Percentiles rank a stretch among this genome's conserved stretches.
Evolutionary conservation across 805 yeast genomes (phyloP).

Genomic region (Candida ipomoeae): DNA sequence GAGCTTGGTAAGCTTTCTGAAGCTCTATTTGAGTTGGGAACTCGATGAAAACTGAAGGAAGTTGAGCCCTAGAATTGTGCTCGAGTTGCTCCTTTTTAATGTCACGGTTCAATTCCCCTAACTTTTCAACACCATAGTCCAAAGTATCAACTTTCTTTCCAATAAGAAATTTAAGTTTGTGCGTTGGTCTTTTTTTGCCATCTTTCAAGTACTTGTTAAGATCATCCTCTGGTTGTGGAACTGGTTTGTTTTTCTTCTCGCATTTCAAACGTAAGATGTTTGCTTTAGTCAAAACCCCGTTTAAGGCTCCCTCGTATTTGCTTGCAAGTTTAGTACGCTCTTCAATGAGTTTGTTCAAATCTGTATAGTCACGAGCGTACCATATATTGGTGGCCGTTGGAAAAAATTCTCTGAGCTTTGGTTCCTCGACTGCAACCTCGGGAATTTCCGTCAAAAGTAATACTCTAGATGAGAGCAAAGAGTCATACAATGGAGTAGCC

Average conservation of each 20-base stretch:
- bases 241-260: slow-evolving; percentile 51
- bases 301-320: slow-evolving; percentile 65
- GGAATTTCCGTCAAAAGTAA: slow-evolving; percentile 69
- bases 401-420: slow-evolving; percentile 52
- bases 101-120: slow-evolving; percentile 66
- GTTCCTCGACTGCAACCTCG: slow-evolving; percentile 43
- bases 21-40: slow-evolving; percentile 83
- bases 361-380: slow-evolving; percentile 60
- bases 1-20: slow-evolving; percentile 84
- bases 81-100: slow-evolving; percentile 55
- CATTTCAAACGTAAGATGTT: slow-evolving; percentile 53
- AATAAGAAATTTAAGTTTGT: slow-evolving; percentile 61
- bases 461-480: slow-evolving; percentile 66
- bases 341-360: slow-evolving; percentile 51
- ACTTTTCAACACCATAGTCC: slow-evolving; percentile 60
- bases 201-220: slow-evolving; percentile 62
- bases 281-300: slow-evolving; percentile 56
- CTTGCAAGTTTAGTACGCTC: slow-evolving; percentile 59
- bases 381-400: slow-evolving; percentile 58
- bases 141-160: slow-evolving; percentile 87
- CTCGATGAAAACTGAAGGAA: slow-evolving; percentile 73
- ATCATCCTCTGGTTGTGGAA: slow-evolving; percentile 55
- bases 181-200: slow-evolving; percentile 74
- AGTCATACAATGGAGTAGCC: slow-evolving; percentile 68
- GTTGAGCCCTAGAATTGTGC: slow-evolving; percentile 47